Evolutionary conservation across 495 filamentous ascomycete species (phyloP).

Genomic region (Lepraria neglecta): DNA sequence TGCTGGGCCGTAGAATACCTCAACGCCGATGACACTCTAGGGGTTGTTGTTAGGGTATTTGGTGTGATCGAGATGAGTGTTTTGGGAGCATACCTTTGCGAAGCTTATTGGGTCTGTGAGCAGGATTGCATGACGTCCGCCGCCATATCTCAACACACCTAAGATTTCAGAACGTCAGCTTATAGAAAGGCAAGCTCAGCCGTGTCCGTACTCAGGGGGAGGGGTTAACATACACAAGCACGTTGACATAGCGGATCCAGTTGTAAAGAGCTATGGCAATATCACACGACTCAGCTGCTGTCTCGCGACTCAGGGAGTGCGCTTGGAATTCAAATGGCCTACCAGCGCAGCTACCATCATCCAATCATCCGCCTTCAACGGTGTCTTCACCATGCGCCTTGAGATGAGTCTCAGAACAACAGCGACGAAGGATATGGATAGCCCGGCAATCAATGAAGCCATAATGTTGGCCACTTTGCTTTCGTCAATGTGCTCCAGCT

Average conservation of each 20-base stretch:
- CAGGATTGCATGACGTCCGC: slow-evolving; percentile 7
- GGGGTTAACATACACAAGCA: not conserved
- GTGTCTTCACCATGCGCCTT: not conserved
- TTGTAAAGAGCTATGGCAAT: not conserved
- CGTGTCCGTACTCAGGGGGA: too few relatives aligned
- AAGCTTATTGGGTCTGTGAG: not conserved
- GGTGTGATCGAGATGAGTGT: too few relatives aligned
- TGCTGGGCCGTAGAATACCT: slow-evolving; percentile 2
- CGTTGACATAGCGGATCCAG: not conserved
- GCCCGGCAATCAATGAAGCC: not conserved
- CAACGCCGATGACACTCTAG: not conserved
- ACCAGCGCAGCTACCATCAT: slow-evolving; percentile 5
- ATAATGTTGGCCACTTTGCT: not conserved
- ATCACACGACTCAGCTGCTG: not conserved
- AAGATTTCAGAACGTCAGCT: not conserved
- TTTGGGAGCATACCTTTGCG: slow-evolving; percentile 1
- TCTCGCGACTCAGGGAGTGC: not conserved
- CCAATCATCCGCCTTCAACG: slow-evolving; percentile 5
- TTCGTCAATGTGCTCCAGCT: slow-evolving; percentile 4
- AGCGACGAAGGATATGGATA: not conserved
- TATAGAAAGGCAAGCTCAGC: too few relatives aligned
- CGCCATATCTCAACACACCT: slow-evolving; percentile 6
- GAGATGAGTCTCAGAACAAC: slow-evolving; percentile 3
- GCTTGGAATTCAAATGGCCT: not conserved
- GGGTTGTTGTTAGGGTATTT: not conserved